These are phyloP conservation scores for Neoarthrinium moseri DNA, from an alignment of 2,329 filamentous ascomycete species.

Conservation along the genomic window DNA sequence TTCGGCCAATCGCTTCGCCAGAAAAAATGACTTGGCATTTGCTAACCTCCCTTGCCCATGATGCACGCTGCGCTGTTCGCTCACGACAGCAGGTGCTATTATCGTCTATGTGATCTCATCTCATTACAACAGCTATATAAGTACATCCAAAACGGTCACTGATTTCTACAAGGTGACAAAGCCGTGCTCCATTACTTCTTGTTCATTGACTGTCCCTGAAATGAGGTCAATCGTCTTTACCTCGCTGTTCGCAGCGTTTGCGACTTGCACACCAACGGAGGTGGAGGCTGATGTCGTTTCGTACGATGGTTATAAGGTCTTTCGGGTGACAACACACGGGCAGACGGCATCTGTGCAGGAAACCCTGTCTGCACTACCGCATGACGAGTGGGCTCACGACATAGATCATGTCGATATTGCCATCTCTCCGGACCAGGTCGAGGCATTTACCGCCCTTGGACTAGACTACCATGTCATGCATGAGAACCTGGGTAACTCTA, in stretches of 20 bases:
- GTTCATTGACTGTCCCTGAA: too few relatives aligned
- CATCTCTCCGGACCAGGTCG: slow-evolving; percentile 26
- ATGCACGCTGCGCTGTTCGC: too few relatives aligned
- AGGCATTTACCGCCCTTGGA: slow-evolving; percentile 22
- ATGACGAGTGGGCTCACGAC: slow-evolving; percentile 4
- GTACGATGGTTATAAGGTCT: slow-evolving; percentile 33
- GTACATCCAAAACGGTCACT: too few relatives aligned
- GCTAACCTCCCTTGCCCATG: too few relatives aligned
- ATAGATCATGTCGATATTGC: slow-evolving; percentile 28
- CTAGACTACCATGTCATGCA: slow-evolving; percentile 24
- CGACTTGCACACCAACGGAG: not conserved
- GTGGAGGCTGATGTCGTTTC: not conserved
- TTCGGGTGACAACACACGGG: slow-evolving; percentile 21
- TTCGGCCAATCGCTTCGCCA: too few relatives aligned
- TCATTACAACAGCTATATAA: too few relatives aligned
- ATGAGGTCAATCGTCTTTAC: not conserved
- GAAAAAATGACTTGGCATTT: too few relatives aligned
- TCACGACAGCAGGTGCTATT: too few relatives aligned
- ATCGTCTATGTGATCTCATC: too few relatives aligned
- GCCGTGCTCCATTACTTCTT: too few relatives aligned
- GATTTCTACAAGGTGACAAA: too few relatives aligned
- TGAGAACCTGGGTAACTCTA: slow-evolving; percentile 24
- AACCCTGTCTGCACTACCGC: not conserved
- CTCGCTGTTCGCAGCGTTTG: not conserved
- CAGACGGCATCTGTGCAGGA: slow-evolving; percentile 1